Evolutionary conservation across 768 basidiomycete genomes (phyloP), one percentile per base, ranked within the genome.

Genomic region (Neoboletus brunneissimus): DNA sequence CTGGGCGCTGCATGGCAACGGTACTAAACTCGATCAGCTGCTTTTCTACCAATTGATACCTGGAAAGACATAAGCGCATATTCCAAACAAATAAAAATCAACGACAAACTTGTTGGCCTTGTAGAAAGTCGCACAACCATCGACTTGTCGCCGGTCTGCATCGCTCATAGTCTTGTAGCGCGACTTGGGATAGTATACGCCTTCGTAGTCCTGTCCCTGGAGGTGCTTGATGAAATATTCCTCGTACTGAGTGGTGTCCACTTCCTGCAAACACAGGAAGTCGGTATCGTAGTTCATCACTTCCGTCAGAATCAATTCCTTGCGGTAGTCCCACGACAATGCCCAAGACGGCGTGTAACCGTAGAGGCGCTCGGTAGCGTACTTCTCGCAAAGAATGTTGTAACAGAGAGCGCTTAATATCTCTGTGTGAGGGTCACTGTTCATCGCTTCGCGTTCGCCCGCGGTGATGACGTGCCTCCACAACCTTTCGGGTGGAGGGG

Each of bases 261-360:
- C 91, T 74, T 99, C 97, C 70, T 98, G 96, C 56, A 99, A 73
- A 70, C 97, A 98, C 50, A 98, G 70, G 63, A 99, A 87, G 73
- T 99, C 97, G 53, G 91, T 81, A 40, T 89, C 81, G 60, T 89
- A 85, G 62, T 82, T 81, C 71, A 87, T 79, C 48, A 98, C 77
- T 75, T 99, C 95, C 35, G 85, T 81, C 62, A 97, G 68, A 60
- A 99, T 93, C 55, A 89, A 76, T 51, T 91, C 89, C 73, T 91
- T 94, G 57, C 97, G 84, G 68, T 94, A 98, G 44, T 88, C 84
- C 97, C 97, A 99, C n/a, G 83, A 78, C 38, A 99, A 78, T 0
- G 97, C 97, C 96, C 97, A 98, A 1, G 86, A 80, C 1, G 97
- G 97, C 0, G 97, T 98, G 73, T 99, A 99, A 1, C 93, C 94